Base-by-base conservation (phyloP, 1,284 basidiomycete species). In the Anthracocystis setariae region DNA sequence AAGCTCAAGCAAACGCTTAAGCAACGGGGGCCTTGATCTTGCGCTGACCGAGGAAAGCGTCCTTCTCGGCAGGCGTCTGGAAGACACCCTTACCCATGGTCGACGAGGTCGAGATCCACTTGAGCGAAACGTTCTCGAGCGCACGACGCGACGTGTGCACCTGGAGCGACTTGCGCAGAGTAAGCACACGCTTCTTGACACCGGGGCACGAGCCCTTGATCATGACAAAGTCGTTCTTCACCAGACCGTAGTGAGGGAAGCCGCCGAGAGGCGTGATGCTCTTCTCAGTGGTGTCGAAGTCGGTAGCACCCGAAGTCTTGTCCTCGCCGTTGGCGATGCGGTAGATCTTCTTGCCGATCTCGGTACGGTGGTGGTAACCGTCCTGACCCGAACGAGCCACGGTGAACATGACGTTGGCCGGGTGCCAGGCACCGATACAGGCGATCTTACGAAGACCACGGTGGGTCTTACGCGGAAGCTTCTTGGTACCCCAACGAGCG, bases 341-440 rank as follows among this genome's bases (percentile, higher is more conserved):
- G 90, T 97, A 98, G 65, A 83, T 80, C 80, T 97, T 97, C 89
- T 97, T 96, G 90, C 97, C 98, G 83, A 94, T 74, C 72, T 84
- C 84, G 59, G 94, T 98, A 85, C 95, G 93, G 87, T 97, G 94
- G 85, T 98, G 94, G 89, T 98, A 98, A 84, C 95, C 95, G 85
- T 96, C 83, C 59, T 98, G 95, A 93, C 96, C 96, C 76, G 96
- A 94, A 88, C 96, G 95, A 66, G 94, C 95, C 78, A 99, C 96
- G 47, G 94, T 96, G 90, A 93, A 98, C 94, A 98, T 98, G 89
- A 97, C 94, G 86, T 94, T 95, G 47, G 92, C 92, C 83, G 93
- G 94, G 89, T 96, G 94, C 94, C 94, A 96, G 84, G 94, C 94
- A 88, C 95, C 95, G 83, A 99, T 98, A 91, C 96, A 99, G 84